Evolutionary conservation across 129 eudicot species (phyloP), one percentile per base, ranked within the genome.

Genomic region (Flaveria linearis): DNA sequence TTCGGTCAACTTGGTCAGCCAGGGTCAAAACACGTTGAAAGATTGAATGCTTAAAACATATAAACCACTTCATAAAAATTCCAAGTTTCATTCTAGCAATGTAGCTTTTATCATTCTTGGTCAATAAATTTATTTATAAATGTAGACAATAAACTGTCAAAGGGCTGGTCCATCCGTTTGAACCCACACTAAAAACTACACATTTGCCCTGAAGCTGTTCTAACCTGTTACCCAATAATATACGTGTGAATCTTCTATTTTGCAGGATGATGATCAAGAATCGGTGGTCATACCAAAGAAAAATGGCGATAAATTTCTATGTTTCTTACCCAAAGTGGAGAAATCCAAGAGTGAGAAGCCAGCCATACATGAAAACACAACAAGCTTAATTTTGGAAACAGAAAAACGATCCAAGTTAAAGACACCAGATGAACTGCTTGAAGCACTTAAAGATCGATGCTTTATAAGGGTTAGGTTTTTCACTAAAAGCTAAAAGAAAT

Each of bases 391-490:
- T 51, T 63, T 94, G 86, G 97, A 84, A 78, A 82, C 91, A 22
- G 97, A 91, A 86, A 91, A 86, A 75, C 97, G 82, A 41, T 46
- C 86, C 76, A 91, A 91, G 49, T 80, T 86, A 78, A 94, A 94
- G 88, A 94, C 97, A 50, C 97, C 98, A 28, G 98, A 94, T 82
- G 98, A 94, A 87, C 92, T 94, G 43, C 93, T 94, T 76, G 96
- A 91, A 86, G 89, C 85, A 45, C 82, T 91, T 26, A 88, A 89
- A 83, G 97, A 91, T 41, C 80, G 53, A 50, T 94, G 99, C 85
- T 84, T 91, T 83, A 9, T 91, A 68, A 84, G 99, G 86, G 99
- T 94, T 65, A 66, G 71, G 25, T n/a, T 25, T 66, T 66, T 66
- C 55, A 55, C 60, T 67, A 53, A 72, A 53, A 33, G 17, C 66